Base-by-base conservation (phyloP, 2,329 filamentous ascomycete genomes). In the Allantophomopsis lycopodina region DNA sequence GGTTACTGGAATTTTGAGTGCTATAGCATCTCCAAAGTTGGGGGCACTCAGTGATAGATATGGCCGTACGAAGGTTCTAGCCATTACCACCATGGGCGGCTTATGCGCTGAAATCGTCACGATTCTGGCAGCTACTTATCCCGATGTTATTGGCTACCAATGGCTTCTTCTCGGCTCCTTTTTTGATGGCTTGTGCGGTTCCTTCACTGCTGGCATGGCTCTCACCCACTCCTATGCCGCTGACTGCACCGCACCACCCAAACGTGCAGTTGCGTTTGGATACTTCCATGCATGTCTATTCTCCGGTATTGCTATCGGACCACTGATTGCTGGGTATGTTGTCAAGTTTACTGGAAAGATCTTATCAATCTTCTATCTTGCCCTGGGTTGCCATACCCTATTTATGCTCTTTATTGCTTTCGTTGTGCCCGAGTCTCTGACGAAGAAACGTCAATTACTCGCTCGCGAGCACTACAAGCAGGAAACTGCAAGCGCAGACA, bases 261-360 rank as follows among this genome's bases (percentile, higher is more conserved):
- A 75, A 52, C 77, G 91, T 15, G 83, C 81, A 43, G 82, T 94
- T 7, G 76, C 79, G 4, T 91, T 96, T 57, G 88, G 86, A 6
- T 89, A 88, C 55, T 80, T 96, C 50, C 85, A 96, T 51, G 87
- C 85, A 10, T 87, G 81, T 48, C 66, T 98, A 7, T 96, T 94
- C 58, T 71, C 73, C 2, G 91, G 91, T n/a, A 75, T 96, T 35
- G 89, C 91, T 0, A 60, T 89, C 23, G 91, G 91, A 0, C 91
- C 91, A 7, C 68, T 93, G 2, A 54, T 94, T 16, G 81, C 87
- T 0, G 88, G 83, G 2, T 80, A 83, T 49, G 66, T 95, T 34
- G 80, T 94, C 51, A 74, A 83, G 50, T 71, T 68, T 57, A 88
- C 83, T 0, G 83, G 83, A 7, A 75, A 73, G 34, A 67, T 93